These are phyloP conservation scores for Tylopilus felleus DNA, from an alignment of 768 basidiomycete genomes.

Conservation along the genomic window DNA sequence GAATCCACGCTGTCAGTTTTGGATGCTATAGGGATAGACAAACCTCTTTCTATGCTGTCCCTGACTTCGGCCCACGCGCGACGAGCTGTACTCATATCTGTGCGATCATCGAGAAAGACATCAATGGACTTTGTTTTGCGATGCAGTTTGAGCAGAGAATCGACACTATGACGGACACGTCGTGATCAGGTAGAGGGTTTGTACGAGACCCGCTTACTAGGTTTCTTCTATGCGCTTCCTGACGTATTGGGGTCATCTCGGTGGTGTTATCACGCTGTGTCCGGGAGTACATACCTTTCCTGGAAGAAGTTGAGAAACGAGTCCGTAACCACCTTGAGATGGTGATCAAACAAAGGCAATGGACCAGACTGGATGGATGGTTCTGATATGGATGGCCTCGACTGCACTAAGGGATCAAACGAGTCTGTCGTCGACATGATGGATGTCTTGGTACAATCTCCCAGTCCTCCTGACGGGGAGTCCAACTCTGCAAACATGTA, in stretches of 20 bases:
- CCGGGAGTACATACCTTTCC: conserved; percentile 58
- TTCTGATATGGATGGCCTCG: conserved; percentile 30
- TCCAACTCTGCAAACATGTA: conserved; percentile 22
- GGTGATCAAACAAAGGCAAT: conserved; percentile 65
- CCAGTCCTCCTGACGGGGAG: neutral
- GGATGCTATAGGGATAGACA: conserved; percentile 12
- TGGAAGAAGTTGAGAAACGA: conserved; percentile 83
- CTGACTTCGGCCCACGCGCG: conserved; percentile 81
- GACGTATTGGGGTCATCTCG: conserved; percentile 19
- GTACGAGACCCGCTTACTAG: conserved; percentile 52
- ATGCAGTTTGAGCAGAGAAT: conserved; percentile 70
- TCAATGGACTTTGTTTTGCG: conserved; percentile 69
- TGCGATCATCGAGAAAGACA: conserved; percentile 66
- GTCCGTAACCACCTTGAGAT: conserved; percentile 63
- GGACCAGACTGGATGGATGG: conserved; percentile 43
- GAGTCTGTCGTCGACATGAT: conserved; percentile 24
- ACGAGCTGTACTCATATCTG: conserved; percentile 59
- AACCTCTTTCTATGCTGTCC: conserved; percentile 82
- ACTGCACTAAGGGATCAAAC: conserved; percentile 18
- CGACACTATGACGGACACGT: conserved; percentile 49
- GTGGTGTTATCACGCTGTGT: conserved; percentile 13
- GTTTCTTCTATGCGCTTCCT: conserved; percentile 83
- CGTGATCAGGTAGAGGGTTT: neutral
- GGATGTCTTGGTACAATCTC: neutral
- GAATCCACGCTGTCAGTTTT: neutral